Evolutionary conservation across 169 alveolate species (phyloP), one percentile per base, ranked within the genome.

Genomic region (Cryptosporidium parvum): DNA sequence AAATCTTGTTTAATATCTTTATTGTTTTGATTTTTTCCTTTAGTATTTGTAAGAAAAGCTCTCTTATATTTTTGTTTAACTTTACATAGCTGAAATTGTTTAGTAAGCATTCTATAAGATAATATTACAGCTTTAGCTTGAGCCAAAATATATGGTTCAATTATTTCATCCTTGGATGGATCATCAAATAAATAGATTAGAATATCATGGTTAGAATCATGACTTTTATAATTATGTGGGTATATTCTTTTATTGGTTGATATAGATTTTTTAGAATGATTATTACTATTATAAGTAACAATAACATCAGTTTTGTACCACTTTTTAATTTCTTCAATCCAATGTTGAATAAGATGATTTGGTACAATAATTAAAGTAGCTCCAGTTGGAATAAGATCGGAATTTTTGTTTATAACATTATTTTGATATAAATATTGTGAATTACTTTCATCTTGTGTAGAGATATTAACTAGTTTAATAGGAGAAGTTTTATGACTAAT

Each of bases 71-170:
- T 44, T 35, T 62, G 21, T 48, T 67, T 61, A 23, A 65, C 16
- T 21, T 80, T 80, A 51, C 89, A 80, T 23, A 80, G 1, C 23
- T 80, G 89, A 48, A 48, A 80, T 48, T 80, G 89, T 62, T 31
- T 80, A 21, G 89, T 80, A 45, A 80, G 62, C 89, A 80, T 80
- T 42, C 89, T 80, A n/a, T 80, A 80, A 7, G 89, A 80, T 31
- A 80, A 31, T 42, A 80, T 39, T 0, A 80, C 89, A 0, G 65
- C 62, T n/a, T 62, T 42, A 14, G 89, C 26, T 18, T 42, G 23
- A 23, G 89, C 12, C 23, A 80, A 9, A 5, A 80, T 23, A 23
- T 31, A 6, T 33, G 75, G 51, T 6, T 65, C 69, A 14, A 61
- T 16, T n/a, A 80, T 39, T 14, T 35, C 14, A 23, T 80, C 89